A percentile compares a stretch with the other conserved stretches of the same genome.
These are phyloP conservation scores for Lecanicillium sp. DNA, from an alignment of 2,329 filamentous ascomycete species.

Conservation along the genomic window DNA sequence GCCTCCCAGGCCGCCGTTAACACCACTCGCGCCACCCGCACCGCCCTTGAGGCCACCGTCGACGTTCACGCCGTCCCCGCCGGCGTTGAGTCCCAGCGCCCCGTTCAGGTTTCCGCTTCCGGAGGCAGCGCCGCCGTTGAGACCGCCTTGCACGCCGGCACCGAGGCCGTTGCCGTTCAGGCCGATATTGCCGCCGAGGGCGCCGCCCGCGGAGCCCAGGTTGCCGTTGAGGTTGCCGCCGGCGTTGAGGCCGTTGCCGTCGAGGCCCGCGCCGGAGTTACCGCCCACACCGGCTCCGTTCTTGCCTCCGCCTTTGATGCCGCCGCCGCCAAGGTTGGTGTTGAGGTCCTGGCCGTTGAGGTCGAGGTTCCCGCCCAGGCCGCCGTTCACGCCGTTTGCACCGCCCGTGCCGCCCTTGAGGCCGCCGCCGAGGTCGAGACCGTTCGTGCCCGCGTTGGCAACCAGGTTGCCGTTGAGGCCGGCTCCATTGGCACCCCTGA, in stretches of 20 bases:
- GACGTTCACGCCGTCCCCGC: conserved; percentile 32
- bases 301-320: conserved; percentile 74
- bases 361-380: conserved; percentile 36
- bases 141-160: conserved; percentile 31
- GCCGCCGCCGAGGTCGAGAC: conserved; percentile 35
- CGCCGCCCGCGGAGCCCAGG: conserved; percentile 24
- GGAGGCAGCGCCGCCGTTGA: too few species aligned
- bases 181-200: conserved; percentile 42
- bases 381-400: conserved; percentile 51
- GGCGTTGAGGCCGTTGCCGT: conserved; percentile 64
- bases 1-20: conserved; percentile 46
- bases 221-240: conserved; percentile 16
- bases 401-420: conserved; percentile 35
- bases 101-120: conserved; percentile 45
- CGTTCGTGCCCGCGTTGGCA: conserved; percentile 51
- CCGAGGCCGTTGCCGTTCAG: conserved; percentile 52
- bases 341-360: conserved; percentile 56
- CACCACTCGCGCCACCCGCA: conserved; percentile 45
- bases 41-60: conserved; percentile 35
- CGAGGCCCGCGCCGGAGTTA: conserved; percentile 67
- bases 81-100: conserved; percentile 43
- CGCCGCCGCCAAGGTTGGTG: conserved; percentile 65
- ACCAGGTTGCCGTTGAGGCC: conserved; percentile 64
- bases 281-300: conserved; percentile 69
- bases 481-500: conserved; percentile 64